Conservation (phyloP, 495 filamentous ascomycete genomes). For the Xylona heveae region DNA sequence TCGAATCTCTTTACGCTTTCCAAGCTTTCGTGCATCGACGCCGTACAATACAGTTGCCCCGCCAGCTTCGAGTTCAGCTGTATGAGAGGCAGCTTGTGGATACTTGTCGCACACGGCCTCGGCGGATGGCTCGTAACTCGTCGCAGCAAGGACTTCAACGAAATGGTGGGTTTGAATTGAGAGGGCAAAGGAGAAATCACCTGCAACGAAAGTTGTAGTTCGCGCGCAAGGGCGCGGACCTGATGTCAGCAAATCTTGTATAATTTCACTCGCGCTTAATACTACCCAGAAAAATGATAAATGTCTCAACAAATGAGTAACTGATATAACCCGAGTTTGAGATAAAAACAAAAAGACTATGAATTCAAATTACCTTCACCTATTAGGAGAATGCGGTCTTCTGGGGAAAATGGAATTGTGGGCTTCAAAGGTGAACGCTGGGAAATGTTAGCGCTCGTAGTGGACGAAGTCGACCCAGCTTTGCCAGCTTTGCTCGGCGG, state of each 20-base stretch:
- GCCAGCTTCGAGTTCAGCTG: constrained; percentile 27
- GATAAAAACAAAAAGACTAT: too few relatives aligned
- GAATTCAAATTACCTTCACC: constrained; percentile 78
- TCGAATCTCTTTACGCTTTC: constrained; percentile 16
- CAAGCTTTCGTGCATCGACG: constrained; percentile 55
- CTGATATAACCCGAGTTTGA: too few relatives aligned
- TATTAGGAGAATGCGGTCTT: constrained; percentile 58
- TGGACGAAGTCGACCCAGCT: too few relatives aligned
- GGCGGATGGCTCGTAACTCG: constrained; percentile 36
- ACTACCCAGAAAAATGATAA: too few relatives aligned
- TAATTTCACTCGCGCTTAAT: too few relatives aligned
- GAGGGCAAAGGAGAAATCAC: constrained; percentile 74
- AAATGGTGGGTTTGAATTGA: constrained; percentile 51
- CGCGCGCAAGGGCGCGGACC: too few relatives aligned
- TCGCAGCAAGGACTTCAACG: constrained; percentile 42
- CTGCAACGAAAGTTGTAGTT: too few relatives aligned
- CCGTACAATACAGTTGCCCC: constrained; percentile 40
- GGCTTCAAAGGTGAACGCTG: too few relatives aligned
- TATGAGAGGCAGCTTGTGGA: constrained; percentile 43
- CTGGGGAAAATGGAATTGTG: constrained; percentile 51
- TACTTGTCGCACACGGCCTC: constrained; percentile 45
- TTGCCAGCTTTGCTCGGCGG: too few relatives aligned
- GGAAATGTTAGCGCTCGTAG: too few relatives aligned
- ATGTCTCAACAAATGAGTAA: too few relatives aligned
- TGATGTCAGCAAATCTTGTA: too few relatives aligned